Evolutionary conservation across 2,329 filamentous ascomycete species (phyloP), one percentile per base, ranked within the genome.

Genomic region (Colletotrichum echinochloae): DNA sequence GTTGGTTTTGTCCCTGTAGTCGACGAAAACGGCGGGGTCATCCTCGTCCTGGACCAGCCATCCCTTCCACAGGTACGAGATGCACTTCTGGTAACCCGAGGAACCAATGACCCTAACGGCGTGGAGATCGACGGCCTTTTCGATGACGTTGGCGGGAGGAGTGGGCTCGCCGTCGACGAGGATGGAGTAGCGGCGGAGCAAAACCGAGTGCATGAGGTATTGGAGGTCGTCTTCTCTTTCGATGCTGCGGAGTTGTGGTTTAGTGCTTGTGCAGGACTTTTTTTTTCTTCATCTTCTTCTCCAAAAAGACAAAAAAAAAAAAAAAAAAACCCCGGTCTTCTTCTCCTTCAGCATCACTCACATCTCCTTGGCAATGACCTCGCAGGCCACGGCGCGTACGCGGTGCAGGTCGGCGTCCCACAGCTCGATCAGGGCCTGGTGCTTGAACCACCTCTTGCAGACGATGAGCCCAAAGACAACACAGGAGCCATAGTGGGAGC

Each of bases 41-140:
- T 95, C 87, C 75, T 98, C 94, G 74, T 98, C 94, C 79, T 99
- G 96, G n/a, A 97, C 91, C 11, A 98, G 85, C 96, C 96, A 99
- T 28, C 96, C 96, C 72, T 90, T 90, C 96, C 96, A 99, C 11
- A 99, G 90, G 78, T 97, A 94, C 72, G 87, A 89, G 76, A 98
- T 94, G 78, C 95, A 98, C 82, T 97, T 97, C 74, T 98, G 96
- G 80, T 98, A 99, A 33, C 96, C 95, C 0, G 94, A 94, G 0
- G 93, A 95, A 2, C 94, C 94, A 72, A 98, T 98, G 57, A 99
- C 90, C 18, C 89, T 87, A 55, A 98, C 85, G 1, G 95, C 94
- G 79, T 99, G 96, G 33, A 98, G 83, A 76, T 99, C 96, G 44
- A 98, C 94, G 0, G 96, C 94, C 77, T 94, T 93, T 80, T 99